Base-by-base conservation (phyloP, 257 asterid species). In the Solanum bukasovii region DNA sequence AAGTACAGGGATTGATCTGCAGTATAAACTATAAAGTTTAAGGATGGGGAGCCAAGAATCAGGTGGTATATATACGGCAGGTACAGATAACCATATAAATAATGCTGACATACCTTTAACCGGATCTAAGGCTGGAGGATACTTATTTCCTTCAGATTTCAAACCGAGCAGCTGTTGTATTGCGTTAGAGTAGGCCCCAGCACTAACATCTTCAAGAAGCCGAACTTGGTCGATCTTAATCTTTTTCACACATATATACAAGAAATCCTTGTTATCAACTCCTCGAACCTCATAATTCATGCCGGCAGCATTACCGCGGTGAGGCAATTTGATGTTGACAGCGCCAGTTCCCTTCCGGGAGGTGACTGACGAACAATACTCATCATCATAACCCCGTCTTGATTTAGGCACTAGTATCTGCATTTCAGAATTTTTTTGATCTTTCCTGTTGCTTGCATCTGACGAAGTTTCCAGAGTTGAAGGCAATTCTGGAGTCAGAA, bases 121-220 rank as follows among this genome's bases (percentile, higher is more conserved):
- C 3, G 99, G 99, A 95, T 97, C 98, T 85, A 97, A 90, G 89
- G 99, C 95, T 52, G 95, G 94, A 74, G 99, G 99, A 86, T 94
- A 97, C 89, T 93, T 95, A 89, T 96, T 95, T 89, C 98, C 98
- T 90, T 91, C 94, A 84, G 99, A 92, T 91, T 90, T 97, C 87
- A 91, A 89, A 91, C 89, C 83, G 91, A 94, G 89, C 82, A 97
- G 90, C 90, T 93, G 94, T 86, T 97, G 99, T 84, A 97, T 98
- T 3, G 98, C 89, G 87, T 40, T 84, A 87, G 99, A 96, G 92
- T 92, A 95, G 84, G 99, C 99, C 84, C 94, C 95, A 83, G 93
- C 89, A 92, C 98, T 95, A 91, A 93, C 95, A 91, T 94, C 94
- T 93, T 97, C 98, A 87, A 97, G 98, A 86, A 97, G 98, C 92